A percentile compares a stretch with the other conserved stretches of the same genome.
Conservation (phyloP, 225 moss, liverwort and hornwort species). For the Bryum argenteum region DNA sequence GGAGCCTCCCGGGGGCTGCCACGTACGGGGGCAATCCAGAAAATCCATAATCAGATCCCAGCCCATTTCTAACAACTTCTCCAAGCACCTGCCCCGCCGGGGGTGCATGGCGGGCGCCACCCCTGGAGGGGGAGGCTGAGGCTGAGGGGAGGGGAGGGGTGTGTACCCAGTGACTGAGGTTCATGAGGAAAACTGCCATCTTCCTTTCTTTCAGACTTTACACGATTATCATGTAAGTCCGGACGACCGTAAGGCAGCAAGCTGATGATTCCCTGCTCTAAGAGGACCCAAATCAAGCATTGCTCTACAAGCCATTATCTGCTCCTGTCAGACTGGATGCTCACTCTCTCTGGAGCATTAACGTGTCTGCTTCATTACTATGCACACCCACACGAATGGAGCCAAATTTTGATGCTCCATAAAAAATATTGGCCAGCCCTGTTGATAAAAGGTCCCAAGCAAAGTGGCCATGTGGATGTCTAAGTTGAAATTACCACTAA, state of each 20-base stretch:
- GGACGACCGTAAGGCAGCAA: background rate
- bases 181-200: background rate
- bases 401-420: too few relatives aligned
- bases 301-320: constrained; percentile 36
- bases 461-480: too few relatives aligned
- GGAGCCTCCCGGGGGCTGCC: background rate
- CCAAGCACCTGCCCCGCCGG: constrained; percentile 5
- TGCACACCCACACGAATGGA: too few relatives aligned
- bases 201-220: constrained; percentile 11
- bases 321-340: constrained; percentile 26
- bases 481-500: too few relatives aligned
- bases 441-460: too few relatives aligned
- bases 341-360: background rate
- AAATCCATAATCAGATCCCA: background rate
- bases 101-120: background rate
- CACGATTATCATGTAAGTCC: background rate
- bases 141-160: background rate
- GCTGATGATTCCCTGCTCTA: constrained; percentile 9
- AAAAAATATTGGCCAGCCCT: too few relatives aligned
- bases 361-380: too few relatives aligned
- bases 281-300: constrained; percentile 20
- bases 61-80: background rate
- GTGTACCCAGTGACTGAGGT: background rate
- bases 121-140: background rate
- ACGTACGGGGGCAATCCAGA: background rate